Evolutionary conservation across 169 alveolate genomes (phyloP).

Genomic region (Plasmodium gonderi): DNA sequence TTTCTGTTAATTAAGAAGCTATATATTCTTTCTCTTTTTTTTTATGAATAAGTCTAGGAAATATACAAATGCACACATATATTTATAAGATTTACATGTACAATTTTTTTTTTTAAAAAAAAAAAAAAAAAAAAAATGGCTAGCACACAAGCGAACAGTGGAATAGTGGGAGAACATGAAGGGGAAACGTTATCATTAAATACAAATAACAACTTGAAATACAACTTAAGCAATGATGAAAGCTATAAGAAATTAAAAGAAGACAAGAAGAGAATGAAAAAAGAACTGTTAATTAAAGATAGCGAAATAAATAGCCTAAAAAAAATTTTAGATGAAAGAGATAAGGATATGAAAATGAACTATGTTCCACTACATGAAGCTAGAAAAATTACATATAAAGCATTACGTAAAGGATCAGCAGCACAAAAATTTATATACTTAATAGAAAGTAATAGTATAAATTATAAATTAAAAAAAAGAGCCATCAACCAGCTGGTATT

Average conservation of each 20-base stretch:
- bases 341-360: constrained; percentile 24
- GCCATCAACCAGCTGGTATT: constrained; percentile 76
- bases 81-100: neutral
- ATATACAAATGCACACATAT: neutral
- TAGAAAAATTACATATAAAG: constrained; percentile 79
- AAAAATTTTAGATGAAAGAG: constrained; percentile 57
- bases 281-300: constrained; percentile 36
- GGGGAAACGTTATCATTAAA: neutral
- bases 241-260: constrained; percentile 46
- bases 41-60: neutral
- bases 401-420: constrained; percentile 84
- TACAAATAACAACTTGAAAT: neutral
- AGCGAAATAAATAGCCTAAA: constrained; percentile 46
- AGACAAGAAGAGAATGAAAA: constrained; percentile 63
- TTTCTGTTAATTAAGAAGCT: neutral
- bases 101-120: constrained; percentile 1
- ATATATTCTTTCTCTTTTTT: neutral
- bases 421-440: constrained; percentile 75
- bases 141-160: neutral
- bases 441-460: constrained; percentile 77
- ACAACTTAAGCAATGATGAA: constrained; percentile 38
- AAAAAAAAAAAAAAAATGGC: constrained; percentile 34
- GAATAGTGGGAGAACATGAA: constrained; percentile 13
- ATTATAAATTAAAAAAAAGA: constrained; percentile 71
- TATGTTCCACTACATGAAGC: constrained; percentile 67